Evolutionary conservation across 2,329 filamentous ascomycete species (phyloP), one percentile per base, ranked within the genome.

Genomic region (Lecanoromycetidae sp.): DNA sequence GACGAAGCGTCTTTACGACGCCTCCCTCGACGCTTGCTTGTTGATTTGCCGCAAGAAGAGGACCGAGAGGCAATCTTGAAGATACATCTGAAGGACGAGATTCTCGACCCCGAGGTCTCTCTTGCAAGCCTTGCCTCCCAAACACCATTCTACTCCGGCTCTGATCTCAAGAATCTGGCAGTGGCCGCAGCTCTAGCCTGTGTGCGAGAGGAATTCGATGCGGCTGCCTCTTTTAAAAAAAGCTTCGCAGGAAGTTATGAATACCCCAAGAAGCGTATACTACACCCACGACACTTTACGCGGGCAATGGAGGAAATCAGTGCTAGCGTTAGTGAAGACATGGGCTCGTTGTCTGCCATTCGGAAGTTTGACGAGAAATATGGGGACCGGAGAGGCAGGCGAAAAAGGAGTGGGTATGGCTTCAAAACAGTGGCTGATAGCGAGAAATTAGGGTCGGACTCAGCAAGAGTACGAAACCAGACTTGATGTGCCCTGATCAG

Each of bases 351-450:
- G 52, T 77, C 79, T 54, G 84, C 85, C 10, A 94, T 98, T 57
- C 77, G 86, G 57, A 93, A 93, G 66, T 98, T 96, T 60, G 91
- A 98, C 61, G 86, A 94, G 66, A 84, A 90, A 62, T 98, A 88
- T 62, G 90, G 91, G 22, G 87, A 94, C 60, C 76, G 82, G 29
- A 82, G 78, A 58, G 77, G 75, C 1, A 75, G 76, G 56, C 75
- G 77, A 59, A 77, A 76, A 60, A 79, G 76, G 63, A 66, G 67
- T 62, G 74, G 74, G 3, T 77, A 77, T 56, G 61, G 59, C 39
- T 61, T 63, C 17, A 63, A 63, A 2, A 55, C 52, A 17, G 58
- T 59, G 17, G 57, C 61, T 7, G 60, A 63, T 25, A 51, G 57
- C 41, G 52, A 54, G 42, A 51, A 26, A 44, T 50, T 57, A 35